Evolutionary conservation across 1,284 basidiomycete species (phyloP), one percentile per base, ranked within the genome.

Genomic region (Trametes versicolor): DNA sequence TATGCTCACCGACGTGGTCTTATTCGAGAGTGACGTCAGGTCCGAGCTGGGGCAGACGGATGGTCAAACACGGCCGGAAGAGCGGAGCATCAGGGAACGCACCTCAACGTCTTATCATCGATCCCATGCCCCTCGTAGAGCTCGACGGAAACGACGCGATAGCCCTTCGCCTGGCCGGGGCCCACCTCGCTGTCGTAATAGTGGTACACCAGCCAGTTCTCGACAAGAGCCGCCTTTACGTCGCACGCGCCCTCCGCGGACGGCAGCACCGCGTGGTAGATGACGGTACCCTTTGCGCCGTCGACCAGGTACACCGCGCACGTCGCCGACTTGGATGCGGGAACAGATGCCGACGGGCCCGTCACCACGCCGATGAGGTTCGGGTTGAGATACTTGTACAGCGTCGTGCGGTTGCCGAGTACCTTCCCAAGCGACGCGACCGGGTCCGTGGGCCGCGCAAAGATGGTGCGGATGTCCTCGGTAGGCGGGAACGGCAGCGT

Each of bases 351-450:
- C 8, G 76, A 73, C 5, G 82, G 78, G 5, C 83, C 77, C 17
- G 91, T 93, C 8, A 91, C 80, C 32, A 95, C 81, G 3, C 91
- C 87, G 48, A 91, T 82, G 19, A 95, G 73, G 70, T 95, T 88
- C 6, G 93, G 92, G 76, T 97, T 97, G 68, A 98, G 85, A 75
- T 97, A 98, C 81, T 99, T 99, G 85, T 98, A 97, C 60, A 98
- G 77, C 45, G 96, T 96, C 32, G 88, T 88, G 63, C 97, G 88
- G 77, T 98, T 91, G 7, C 94, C 95, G 2, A 95, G 81, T 4
- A 97, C 95, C 71, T 90, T 91, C 10, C 96, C 96, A 21, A 91
- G 79, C 4, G 90, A 93, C 0, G 96, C 95, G 29, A 95, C 81
- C 3, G 86, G 83, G 21, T 84, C 87, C 25, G 77, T 71, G 5